Evolutionary conservation across 495 filamentous ascomycete species (phyloP).

Genomic region (Penicillium chermesinum): DNA sequence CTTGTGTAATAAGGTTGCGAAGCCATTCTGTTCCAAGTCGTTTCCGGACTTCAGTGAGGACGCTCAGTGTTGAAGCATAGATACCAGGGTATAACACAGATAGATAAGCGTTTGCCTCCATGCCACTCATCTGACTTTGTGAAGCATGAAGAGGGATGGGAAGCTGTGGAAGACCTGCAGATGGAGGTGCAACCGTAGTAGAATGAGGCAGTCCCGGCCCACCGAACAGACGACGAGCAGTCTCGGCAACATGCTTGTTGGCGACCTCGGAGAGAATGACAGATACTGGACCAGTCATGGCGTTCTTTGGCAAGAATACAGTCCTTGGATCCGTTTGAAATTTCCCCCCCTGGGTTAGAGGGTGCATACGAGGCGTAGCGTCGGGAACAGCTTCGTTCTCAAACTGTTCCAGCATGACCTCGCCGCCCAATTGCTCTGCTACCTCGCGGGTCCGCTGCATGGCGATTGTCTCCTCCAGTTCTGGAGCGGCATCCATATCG

Average conservation of each 20-base stretch:
- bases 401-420: constrained; percentile 44
- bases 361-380: constrained; percentile 49
- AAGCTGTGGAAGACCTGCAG: constrained; percentile 55
- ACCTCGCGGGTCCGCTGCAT: constrained; percentile 41
- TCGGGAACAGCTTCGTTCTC: constrained; percentile 47
- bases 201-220: constrained; percentile 70
- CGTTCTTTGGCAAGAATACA: constrained; percentile 58
- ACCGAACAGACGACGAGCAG: constrained; percentile 67
- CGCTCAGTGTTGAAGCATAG: constrained; percentile 68
- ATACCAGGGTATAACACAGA: constrained; percentile 73
- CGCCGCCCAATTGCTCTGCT: constrained; percentile 43
- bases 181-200: constrained; percentile 48
- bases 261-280: constrained; percentile 59
- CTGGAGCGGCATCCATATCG: constrained; percentile 34
- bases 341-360: constrained; percentile 57
- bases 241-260: constrained; percentile 65
- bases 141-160: constrained; percentile 64
- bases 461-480: constrained; percentile 27
- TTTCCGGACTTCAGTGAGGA: constrained; percentile 78
- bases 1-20: constrained; percentile 56
- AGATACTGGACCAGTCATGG: constrained; percentile 62
- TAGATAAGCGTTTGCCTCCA: constrained; percentile 82
- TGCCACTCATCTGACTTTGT: constrained; percentile 69
- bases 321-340: constrained; percentile 66
- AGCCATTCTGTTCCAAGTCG: constrained; percentile 80